Evolutionary conservation across 495 filamentous ascomycete species (phyloP).

Genomic region (Recurvomyces mirabilis): DNA sequence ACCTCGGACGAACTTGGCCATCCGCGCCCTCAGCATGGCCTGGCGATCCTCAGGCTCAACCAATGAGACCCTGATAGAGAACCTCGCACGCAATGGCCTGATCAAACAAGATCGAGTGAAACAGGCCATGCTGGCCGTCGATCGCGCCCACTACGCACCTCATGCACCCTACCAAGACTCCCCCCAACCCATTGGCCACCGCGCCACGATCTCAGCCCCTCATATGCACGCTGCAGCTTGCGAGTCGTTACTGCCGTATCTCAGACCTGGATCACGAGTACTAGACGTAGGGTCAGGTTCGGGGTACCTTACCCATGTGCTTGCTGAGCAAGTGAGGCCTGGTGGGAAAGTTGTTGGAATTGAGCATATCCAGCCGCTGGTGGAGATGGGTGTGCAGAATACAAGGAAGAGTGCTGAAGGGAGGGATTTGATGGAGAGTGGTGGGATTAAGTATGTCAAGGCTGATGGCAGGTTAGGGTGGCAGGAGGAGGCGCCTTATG

Average conservation of each 20-base stretch:
- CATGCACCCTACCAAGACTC: constrained; percentile 69
- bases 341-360: constrained; percentile 62
- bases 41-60: constrained; percentile 74
- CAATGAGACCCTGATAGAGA: constrained; percentile 69
- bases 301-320: constrained; percentile 82
- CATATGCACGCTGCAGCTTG: constrained; percentile 81
- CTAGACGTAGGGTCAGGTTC: constrained; percentile 86
- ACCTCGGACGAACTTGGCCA: too few relatives aligned
- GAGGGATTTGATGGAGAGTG: constrained; percentile 43
- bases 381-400: constrained; percentile 61
- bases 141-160: constrained; percentile 73
- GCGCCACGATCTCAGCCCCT: constrained; percentile 86
- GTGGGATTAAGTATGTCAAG: constrained; percentile 59
- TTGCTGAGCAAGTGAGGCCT: constrained; percentile 65
- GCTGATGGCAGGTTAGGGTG: constrained; percentile 76
- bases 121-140: constrained; percentile 72
- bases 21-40: constrained; percentile 80
- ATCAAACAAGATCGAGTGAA: constrained; percentile 62
- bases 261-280: constrained; percentile 42
- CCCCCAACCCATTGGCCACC: constrained; percentile 77
- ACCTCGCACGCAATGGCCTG: constrained; percentile 58
- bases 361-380: constrained; percentile 74
- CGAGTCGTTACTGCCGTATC: constrained; percentile 42
- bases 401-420: constrained; percentile 64
- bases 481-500: constrained; percentile 46